phyloP scores from a whole-genome alignment of 768 basidiomycete species.

The Crucibulum laeve region DNA sequence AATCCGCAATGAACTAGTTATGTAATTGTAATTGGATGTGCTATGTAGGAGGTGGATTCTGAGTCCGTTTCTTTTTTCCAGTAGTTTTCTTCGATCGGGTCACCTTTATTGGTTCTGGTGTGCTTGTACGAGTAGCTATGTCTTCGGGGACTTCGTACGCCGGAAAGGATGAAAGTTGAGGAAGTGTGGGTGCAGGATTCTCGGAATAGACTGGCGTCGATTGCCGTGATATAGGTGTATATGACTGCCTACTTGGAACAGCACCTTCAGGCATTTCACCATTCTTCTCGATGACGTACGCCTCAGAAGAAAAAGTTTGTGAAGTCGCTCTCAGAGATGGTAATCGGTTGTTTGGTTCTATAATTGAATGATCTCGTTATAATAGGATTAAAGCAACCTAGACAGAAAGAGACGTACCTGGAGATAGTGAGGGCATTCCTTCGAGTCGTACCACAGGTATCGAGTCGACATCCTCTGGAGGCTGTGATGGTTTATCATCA shows the following conservation, averaged over 20 bases:
- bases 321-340: slow-evolving; percentile 40
- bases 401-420: slow-evolving; percentile 16
- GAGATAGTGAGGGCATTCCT: slow-evolving; percentile 51
- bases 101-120: slow-evolving; percentile 74
- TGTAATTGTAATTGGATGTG: neutral
- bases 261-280: slow-evolving; percentile 85
- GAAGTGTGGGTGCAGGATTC: slow-evolving; percentile 26
- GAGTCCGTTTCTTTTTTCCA: slow-evolving; percentile 67
- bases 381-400: neutral
- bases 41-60: slow-evolving; percentile 3
- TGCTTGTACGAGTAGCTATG: slow-evolving; percentile 35
- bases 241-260: slow-evolving; percentile 14
- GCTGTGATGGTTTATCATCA: slow-evolving; percentile 46
- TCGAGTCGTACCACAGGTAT: slow-evolving; percentile 90
- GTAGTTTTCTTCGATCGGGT: slow-evolving; percentile 59
- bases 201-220: slow-evolving; percentile 10
- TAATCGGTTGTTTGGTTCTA: slow-evolving; percentile 24
- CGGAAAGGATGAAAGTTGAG: slow-evolving; percentile 38
- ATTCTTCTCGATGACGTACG: slow-evolving; percentile 65
- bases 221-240: slow-evolving; percentile 18
- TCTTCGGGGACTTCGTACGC: slow-evolving; percentile 52
- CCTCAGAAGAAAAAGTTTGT: slow-evolving; percentile 34
- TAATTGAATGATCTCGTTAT: neutral
- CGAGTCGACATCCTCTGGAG: slow-evolving; percentile 69
- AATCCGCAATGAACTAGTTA: neutral